Evolutionary conservation across 179 eudicot species (phyloP), one percentile per base, ranked within the genome.

Genomic region (Sideroxylon spinosum): DNA sequence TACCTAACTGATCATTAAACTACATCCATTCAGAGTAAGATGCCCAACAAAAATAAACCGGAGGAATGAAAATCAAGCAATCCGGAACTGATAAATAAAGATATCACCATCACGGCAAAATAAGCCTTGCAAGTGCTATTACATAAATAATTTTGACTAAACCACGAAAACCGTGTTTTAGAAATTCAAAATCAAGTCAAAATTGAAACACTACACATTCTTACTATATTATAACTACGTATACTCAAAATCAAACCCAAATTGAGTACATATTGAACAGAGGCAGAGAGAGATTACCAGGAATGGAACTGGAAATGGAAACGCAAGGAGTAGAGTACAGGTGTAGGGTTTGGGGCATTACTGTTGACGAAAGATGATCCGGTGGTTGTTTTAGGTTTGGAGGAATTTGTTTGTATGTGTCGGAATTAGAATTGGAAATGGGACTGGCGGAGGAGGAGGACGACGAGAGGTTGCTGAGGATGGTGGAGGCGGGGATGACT

Each of bases 201-300:
- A 69, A 20, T 48, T 48, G 56, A 48, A 69, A 50, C 73, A 48
- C 12, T 37, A 70, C 23, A 20, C 20, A 17, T 0, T 19, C 25
- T 9, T 16, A 32, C 13, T 6, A 68, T 17, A 68, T 2, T 1
- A 0, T 6, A 37, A 37, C 44, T 37, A 37, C 2, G 5, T 37
- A 37, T 37, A 37, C 0, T 37, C 44, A 37, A 37, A 37, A 37
- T 37, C 44, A 37, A 37, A 37, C 44, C 44, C 3, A 37, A 37
- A 3, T 37, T 37, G 44, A 37, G 16, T 55, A 55, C 17, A 55
- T 55, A 55, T 16, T 3, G n/a, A 55, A 17, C 20, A 37, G 22
- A 68, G 71, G 19, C 25, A 68, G 53, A 68, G 71, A 22, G 32
- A 70, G 29, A 16, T 44, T 37, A 70, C 55, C 73, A 48, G 46